These are phyloP conservation scores for Aureobasidium sp. DNA, from an alignment of 2,329 filamentous ascomycete genomes.

Conservation along the genomic window DNA sequence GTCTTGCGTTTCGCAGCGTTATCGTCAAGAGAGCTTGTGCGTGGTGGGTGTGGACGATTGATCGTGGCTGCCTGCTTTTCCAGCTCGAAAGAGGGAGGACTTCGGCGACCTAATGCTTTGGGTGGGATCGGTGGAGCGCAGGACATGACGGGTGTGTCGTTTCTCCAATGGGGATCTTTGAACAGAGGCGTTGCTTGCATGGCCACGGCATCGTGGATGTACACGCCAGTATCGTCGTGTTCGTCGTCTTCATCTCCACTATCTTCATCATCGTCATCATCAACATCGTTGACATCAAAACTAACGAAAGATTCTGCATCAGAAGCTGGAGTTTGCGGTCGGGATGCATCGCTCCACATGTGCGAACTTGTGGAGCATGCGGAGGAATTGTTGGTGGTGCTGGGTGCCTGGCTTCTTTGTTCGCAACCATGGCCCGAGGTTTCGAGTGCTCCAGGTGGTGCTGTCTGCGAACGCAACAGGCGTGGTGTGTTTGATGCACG, in stretches of 20 bases:
- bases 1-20: neutral
- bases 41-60: neutral
- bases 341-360: conserved; percentile 20
- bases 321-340: conserved; percentile 20
- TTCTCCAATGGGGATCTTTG: conserved; percentile 1
- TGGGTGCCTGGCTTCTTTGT: conserved; percentile 8
- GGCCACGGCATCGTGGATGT: neutral
- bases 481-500: conserved; percentile 14
- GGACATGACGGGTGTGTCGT: neutral
- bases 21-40: conserved; percentile 7
- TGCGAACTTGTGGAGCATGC: conserved; percentile 16
- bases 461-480: conserved; percentile 21
- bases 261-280: conserved; percentile 4
- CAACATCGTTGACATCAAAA: conserved; percentile 11
- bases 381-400: conserved; percentile 11
- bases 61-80: neutral
- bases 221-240: neutral
- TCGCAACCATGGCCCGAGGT: conserved; percentile 15
- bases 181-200: neutral
- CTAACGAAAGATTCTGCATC: conserved; percentile 13
- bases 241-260: neutral
- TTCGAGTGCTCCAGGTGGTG: conserved; percentile 16
- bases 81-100: neutral
- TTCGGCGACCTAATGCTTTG: conserved; percentile 8
- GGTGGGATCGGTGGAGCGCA: neutral